Evolutionary conservation across 2,329 filamentous ascomycete genomes (phyloP).

Genomic region (Sporothrix brunneoviolacea): DNA sequence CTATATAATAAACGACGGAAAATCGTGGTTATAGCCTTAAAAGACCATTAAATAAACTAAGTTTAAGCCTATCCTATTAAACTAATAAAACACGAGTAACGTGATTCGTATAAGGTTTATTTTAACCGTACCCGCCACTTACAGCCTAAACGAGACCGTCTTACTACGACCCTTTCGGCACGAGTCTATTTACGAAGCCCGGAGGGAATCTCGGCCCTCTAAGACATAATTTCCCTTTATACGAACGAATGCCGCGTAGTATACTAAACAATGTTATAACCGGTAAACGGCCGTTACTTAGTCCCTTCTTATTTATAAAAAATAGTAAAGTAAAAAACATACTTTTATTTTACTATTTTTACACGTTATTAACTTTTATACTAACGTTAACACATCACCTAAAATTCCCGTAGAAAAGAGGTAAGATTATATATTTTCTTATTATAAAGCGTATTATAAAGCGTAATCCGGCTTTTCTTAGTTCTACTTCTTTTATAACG

Average conservation of each 20-base stretch:
- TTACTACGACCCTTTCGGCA: neutral
- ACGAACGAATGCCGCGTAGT: neutral
- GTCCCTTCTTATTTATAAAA: neutral
- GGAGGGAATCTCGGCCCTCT: neutral
- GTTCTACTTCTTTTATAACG: slow-evolving; percentile 10
- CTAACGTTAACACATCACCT: neutral
- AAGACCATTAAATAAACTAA: slow-evolving; percentile 1
- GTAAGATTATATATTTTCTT: slow-evolving; percentile 3
- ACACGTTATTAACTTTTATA: neutral
- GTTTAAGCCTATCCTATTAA: too few relatives aligned
- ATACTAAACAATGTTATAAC: neutral
- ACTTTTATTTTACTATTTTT: neutral
- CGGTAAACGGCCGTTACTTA: neutral
- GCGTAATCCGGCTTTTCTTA: neutral
- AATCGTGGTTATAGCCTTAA: neutral
- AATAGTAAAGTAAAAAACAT: slow-evolving; percentile 6
- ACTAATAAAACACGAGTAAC: too few relatives aligned
- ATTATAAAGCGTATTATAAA: neutral
- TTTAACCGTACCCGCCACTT: slow-evolving; percentile 1
- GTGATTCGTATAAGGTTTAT: neutral
- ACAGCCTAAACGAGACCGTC: neutral
- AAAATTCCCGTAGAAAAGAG: neutral
- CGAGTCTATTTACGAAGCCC: neutral
- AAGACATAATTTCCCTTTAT: neutral
- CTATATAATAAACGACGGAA: slow-evolving; percentile 5